Percentiles rank a stretch among this genome's conserved stretches.
Conservation (phyloP, 108 stramenopile species). For the Cyclotella kingstonii region DNA sequence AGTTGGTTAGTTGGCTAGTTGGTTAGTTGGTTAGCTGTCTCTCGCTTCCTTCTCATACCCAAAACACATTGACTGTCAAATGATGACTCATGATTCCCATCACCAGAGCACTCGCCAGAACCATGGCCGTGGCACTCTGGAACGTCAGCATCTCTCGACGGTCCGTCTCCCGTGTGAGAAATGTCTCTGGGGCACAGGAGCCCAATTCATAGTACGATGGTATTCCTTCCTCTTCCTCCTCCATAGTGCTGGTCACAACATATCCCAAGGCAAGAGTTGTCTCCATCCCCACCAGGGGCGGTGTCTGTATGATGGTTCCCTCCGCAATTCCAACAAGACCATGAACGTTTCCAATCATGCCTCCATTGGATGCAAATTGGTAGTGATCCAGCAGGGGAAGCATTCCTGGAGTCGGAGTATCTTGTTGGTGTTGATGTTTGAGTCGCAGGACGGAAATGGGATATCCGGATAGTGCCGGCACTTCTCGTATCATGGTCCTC, state of each 20-base stretch:
- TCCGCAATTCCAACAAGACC: constrained; percentile 72
- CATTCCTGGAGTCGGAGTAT: constrained; percentile 23
- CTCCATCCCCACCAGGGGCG: constrained; percentile 48
- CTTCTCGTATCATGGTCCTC: constrained; percentile 68
- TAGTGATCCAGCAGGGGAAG: constrained; percentile 77
- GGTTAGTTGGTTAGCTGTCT: no score
- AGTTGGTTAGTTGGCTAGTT: no score
- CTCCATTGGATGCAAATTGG: constrained; percentile 63
- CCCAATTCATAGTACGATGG: constrained; percentile 68
- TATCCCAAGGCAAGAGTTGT: constrained; percentile 66
- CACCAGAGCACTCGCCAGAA: constrained; percentile 68
- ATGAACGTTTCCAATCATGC: constrained; percentile 59
- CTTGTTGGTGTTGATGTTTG: constrained; percentile 5
- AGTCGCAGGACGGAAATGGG: constrained; percentile 56
- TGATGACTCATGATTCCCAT: constrained; percentile 79
- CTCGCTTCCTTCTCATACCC: no score
- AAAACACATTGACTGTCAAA: constrained; percentile 89
- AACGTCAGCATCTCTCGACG: constrained; percentile 3
- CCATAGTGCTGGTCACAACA: constrained; percentile 55
- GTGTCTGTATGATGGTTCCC: constrained; percentile 67
- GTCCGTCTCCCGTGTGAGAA: constrained; percentile 28
- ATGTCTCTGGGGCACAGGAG: constrained; percentile 16
- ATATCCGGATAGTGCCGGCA: constrained; percentile 71
- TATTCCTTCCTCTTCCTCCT: not conserved
- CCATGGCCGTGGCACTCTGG: constrained; percentile 48